Conservation (phyloP, 179 eudicot species). For the Vitellaria paradoxa region DNA sequence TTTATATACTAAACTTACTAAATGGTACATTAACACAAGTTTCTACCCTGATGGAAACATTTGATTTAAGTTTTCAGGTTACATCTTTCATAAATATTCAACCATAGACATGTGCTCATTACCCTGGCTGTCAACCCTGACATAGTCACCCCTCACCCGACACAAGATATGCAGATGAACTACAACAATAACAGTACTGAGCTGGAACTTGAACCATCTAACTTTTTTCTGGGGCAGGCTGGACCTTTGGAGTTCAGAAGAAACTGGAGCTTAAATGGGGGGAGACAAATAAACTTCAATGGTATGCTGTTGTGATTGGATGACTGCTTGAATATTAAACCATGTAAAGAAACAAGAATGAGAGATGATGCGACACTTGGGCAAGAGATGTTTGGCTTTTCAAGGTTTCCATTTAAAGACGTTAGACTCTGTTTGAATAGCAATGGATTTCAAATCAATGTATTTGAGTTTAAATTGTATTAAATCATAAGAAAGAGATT, state of each 20-base stretch:
- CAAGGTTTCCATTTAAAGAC: too few species aligned
- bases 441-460: too few species aligned
- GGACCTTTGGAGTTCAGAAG: not conserved
- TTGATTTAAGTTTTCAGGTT: not conserved
- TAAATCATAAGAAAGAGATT: too few species aligned
- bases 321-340: not conserved
- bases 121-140: not conserved
- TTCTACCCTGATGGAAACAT: not conserved
- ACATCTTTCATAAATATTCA: not conserved
- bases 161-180: not conserved
- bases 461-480: too few species aligned
- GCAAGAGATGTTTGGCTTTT: not conserved
- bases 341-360: not conserved
- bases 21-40: not conserved
- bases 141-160: too few species aligned
- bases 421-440: too few species aligned
- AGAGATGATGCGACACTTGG: not conserved
- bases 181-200: not conserved
- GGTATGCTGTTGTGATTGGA: not conserved
- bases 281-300: not conserved
- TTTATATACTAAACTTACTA: not conserved
- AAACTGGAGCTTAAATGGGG: not conserved
- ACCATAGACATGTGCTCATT: not conserved
- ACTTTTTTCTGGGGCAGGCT: too few species aligned
- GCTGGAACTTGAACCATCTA: not conserved